Percentiles rank a stretch among this genome's conserved stretches.
Conservation (phyloP, 2,329 filamentous ascomycete species). For the Talaromyces sp. region DNA sequence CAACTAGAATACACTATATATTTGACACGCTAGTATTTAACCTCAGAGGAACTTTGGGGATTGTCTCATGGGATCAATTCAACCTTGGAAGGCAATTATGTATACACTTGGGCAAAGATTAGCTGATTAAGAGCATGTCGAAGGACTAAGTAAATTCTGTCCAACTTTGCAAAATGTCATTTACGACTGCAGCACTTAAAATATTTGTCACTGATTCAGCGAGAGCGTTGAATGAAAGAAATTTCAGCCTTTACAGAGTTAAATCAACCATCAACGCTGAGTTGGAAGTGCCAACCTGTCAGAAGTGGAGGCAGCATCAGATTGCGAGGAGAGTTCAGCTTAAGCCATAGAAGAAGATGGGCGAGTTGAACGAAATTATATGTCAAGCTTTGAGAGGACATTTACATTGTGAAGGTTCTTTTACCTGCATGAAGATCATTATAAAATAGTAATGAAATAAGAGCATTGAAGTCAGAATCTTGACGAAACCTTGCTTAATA, state of each 20-base stretch:
- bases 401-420: not conserved
- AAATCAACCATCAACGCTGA: too few relatives aligned
- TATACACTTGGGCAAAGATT: not conserved
- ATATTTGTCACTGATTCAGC: not conserved
- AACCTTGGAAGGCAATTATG: not conserved
- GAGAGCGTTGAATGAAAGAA: too few relatives aligned
- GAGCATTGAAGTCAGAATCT: too few relatives aligned
- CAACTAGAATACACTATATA: not conserved
- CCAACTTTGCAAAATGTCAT: not conserved
- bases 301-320: too few relatives aligned
- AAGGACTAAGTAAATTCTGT: not conserved
- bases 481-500: too few relatives aligned
- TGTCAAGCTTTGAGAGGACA: not conserved
- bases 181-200: not conserved
- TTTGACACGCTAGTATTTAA: not conserved
- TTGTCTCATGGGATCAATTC: not conserved
- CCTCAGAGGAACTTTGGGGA: not conserved
- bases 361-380: not conserved
- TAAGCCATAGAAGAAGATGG: not conserved
- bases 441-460: too few relatives aligned
- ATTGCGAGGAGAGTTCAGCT: not conserved
- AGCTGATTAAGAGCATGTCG: not conserved
- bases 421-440: too few relatives aligned
- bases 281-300: too few relatives aligned
- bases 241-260: too few relatives aligned